Evolutionary conservation across 352 stramenopile genomes (phyloP).

Genomic region (Pythium coloratum): DNA sequence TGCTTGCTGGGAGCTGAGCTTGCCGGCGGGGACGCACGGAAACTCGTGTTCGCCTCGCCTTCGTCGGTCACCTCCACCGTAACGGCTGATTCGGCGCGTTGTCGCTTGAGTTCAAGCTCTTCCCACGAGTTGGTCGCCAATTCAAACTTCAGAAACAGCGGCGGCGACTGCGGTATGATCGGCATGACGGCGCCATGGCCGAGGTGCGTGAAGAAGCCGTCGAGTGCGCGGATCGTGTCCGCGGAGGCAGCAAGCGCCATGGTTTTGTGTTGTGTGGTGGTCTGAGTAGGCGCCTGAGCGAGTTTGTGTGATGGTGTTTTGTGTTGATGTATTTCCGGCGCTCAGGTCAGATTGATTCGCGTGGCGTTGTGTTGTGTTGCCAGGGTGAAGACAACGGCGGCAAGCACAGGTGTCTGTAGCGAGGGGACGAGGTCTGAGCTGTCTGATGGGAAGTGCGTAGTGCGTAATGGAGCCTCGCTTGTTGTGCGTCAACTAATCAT

Average conservation of each 20-base stretch:
- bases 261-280: not conserved
- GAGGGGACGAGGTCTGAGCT: not conserved
- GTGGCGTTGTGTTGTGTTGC: not conserved
- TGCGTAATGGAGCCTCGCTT: not conserved
- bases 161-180: not conserved
- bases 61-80: constrained; percentile 25
- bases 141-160: constrained; percentile 29
- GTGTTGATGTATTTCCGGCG: constrained; percentile 1
- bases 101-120: constrained; percentile 30
- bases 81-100: constrained; percentile 18
- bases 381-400: not conserved
- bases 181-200: not conserved
- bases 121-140: constrained; percentile 35
- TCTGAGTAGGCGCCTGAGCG: not conserved
- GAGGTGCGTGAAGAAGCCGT: constrained; percentile 29
- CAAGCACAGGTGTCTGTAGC: not conserved
- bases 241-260: constrained; percentile 24
- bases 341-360: not conserved
- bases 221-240: constrained; percentile 29
- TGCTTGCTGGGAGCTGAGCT: constrained; percentile 16
- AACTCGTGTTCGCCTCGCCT: constrained; percentile 22
- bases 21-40: not conserved
- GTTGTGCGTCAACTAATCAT: constrained; percentile 22
- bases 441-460: not conserved
- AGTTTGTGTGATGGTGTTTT: not conserved